Base-by-base conservation (phyloP, 306 rosid genomes). In the Psophocarpus tetragonolobus region DNA sequence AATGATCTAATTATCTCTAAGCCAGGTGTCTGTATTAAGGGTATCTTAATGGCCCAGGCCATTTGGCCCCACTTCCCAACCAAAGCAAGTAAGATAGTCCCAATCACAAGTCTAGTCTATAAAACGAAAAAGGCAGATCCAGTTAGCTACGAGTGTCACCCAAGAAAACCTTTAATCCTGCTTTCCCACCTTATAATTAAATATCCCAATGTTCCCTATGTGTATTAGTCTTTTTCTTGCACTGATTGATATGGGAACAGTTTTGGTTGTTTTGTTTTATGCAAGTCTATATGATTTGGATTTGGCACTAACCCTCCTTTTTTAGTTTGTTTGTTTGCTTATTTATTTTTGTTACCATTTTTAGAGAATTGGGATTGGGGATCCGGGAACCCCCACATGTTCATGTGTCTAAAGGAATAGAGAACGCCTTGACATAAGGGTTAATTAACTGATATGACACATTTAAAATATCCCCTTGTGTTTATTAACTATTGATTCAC, bases 391-490 rank as follows among this genome's bases (percentile, higher is more conserved):
- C 87, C 81, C 87, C 85, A 80, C 87, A 66, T 76, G 85, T 67
- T 27, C 79, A 76, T 57, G 68, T 84, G 81, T 79, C 26, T 36
- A 64, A 80, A 71, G 76, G 87, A 80, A 82, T 29, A 56, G 69
- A 80, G 70, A 76, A 76, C 82, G 85, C 80, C 87, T 35, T 84
- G 85, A 80, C 76, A 75, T 11, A 71, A 71, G 87, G 87, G 60
- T 68, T 77, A 83, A 73, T 77, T 62, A 69, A 62, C 9, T 48
- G 81, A 81, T 77, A 33, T 78, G 82, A 78, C 72, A 51, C 75
- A 71, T 20, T 6, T 45, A 30, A 71, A 50, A 21, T 60, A 74
- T 68, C 73, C 4, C 60, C 30, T 9, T 42, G 7, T 35, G 26
- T 24, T 71, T 15, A 10, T 73, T 24, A 57, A 39, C 78, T 9